These are phyloP conservation scores for Seminavis robusta DNA, from an alignment of 108 stramenopile species.

Conservation along the genomic window DNA sequence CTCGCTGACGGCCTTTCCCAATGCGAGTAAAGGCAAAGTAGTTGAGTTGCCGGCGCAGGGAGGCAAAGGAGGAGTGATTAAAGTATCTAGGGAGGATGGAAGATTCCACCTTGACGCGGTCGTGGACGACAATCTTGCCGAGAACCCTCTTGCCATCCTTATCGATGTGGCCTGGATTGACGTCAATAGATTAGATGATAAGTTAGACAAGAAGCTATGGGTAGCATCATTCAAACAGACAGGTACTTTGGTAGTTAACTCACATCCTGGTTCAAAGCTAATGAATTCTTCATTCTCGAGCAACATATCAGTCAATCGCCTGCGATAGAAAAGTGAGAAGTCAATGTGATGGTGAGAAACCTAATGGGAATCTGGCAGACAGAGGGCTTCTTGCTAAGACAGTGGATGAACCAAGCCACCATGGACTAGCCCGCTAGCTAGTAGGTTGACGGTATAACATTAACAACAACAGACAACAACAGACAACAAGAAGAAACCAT, in stretches of 20 bases:
- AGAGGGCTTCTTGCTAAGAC: background rate
- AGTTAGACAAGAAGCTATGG: background rate
- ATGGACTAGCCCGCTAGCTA: background rate
- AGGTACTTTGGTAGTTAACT: slow-evolving; percentile 14
- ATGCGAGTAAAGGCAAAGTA: slow-evolving; percentile 79
- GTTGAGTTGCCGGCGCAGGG: slow-evolving; percentile 80
- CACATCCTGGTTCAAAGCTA: slow-evolving; percentile 63
- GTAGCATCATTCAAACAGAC: background rate
- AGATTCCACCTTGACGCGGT: slow-evolving; percentile 67
- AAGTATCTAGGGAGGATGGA: slow-evolving; percentile 79
- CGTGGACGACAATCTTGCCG: slow-evolving; percentile 75
- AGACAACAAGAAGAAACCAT: slow-evolving; percentile 1
- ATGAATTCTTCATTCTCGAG: slow-evolving; percentile 67
- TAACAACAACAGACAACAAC: slow-evolving; percentile 5
- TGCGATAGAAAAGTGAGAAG: slow-evolving; percentile 17
- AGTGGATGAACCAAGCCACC: background rate
- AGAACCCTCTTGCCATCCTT: slow-evolving; percentile 22
- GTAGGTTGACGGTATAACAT: background rate
- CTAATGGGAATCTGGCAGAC: background rate
- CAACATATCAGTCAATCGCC: slow-evolving; percentile 72
- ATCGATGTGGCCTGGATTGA: background rate
- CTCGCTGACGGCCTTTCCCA: slow-evolving; percentile 66
- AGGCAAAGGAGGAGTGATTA: slow-evolving; percentile 83
- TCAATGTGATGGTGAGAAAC: slow-evolving; percentile 6
- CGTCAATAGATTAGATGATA: background rate